These are phyloP conservation scores for Catunica adiposa DNA, from an alignment of 2,329 filamentous ascomycete species.

Conservation along the genomic window DNA sequence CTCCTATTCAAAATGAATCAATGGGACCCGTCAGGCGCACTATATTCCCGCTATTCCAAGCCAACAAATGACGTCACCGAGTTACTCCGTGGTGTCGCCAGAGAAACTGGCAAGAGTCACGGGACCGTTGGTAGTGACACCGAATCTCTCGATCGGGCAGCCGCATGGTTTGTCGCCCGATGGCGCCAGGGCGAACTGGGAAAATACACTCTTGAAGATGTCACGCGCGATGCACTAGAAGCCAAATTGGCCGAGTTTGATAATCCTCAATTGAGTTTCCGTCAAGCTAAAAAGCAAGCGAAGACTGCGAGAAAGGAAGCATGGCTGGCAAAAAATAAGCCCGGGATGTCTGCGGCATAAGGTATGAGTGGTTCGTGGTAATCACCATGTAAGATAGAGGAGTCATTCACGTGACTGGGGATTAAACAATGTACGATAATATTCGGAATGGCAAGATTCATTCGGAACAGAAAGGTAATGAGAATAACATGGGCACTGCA, in stretches of 20 bases:
- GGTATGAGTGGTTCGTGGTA: no score
- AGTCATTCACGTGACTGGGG: not conserved
- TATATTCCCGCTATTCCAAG: constrained; percentile 45
- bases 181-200: constrained; percentile 69
- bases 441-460: not conserved
- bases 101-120: constrained; percentile 47
- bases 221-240: constrained; percentile 42
- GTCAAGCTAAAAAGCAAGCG: constrained; percentile 49
- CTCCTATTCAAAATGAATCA: constrained; percentile 71
- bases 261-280: constrained; percentile 41
- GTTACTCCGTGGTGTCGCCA: constrained; percentile 55
- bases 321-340: not conserved
- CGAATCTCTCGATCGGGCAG: constrained; percentile 55
- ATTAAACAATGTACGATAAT: not conserved
- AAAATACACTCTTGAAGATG: constrained; percentile 60
- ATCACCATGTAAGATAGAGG: not conserved
- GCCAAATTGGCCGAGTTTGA: constrained; percentile 30
- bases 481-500: not conserved
- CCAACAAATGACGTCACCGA: constrained; percentile 75
- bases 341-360: no score
- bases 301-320: constrained; percentile 38
- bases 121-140: constrained; percentile 43
- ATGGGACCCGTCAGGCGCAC: constrained; percentile 30
- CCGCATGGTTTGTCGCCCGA: constrained; percentile 62
- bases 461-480: not conserved